Evolutionary conservation across 2,329 filamentous ascomycete species (phyloP).

Genomic region (Chaetothyriales sp.): DNA sequence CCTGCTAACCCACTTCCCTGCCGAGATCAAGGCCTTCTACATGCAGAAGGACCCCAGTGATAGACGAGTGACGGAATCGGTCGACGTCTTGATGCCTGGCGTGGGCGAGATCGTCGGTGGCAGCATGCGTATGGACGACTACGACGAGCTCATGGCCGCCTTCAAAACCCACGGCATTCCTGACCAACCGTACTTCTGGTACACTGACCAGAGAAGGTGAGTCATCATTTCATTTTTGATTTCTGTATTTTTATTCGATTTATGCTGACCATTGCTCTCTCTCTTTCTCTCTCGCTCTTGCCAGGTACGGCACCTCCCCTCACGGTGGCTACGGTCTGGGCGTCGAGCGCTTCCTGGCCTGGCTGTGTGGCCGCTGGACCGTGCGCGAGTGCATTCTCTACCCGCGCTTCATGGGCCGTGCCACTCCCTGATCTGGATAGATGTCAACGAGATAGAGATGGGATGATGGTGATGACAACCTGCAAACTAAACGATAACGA

Average conservation of each 20-base stretch:
- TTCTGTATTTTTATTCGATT: constrained; percentile 1
- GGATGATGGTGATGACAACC: neutral
- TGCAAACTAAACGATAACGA: neutral
- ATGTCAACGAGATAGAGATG: neutral
- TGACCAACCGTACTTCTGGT: constrained; percentile 87
- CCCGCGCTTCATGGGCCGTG: constrained; percentile 35
- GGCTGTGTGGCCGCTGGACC: constrained; percentile 52
- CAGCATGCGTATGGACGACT: constrained; percentile 88
- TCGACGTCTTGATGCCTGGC: constrained; percentile 77
- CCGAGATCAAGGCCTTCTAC: constrained; percentile 97
- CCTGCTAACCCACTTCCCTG: constrained; percentile 92
- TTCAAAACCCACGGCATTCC: constrained; percentile 80
- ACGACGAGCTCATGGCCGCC: constrained; percentile 74
- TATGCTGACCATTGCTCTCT: constrained; percentile 5
- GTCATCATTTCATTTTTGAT: constrained; percentile 24
- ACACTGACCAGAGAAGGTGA: constrained; percentile 90
- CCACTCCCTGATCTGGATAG: constrained; percentile 27
- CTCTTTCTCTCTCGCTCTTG: neutral
- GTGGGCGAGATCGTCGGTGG: constrained; percentile 96
- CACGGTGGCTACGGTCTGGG: constrained; percentile 91
- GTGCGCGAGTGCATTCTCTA: constrained; percentile 44
- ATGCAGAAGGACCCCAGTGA: constrained; percentile 82
- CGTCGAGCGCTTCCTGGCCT: constrained; percentile 63
- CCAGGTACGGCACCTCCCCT: constrained; percentile 73
- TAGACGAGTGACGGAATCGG: constrained; percentile 73